Evolutionary conservation across 768 basidiomycete species (phyloP).

Genomic region (Serendipita vermifera): DNA sequence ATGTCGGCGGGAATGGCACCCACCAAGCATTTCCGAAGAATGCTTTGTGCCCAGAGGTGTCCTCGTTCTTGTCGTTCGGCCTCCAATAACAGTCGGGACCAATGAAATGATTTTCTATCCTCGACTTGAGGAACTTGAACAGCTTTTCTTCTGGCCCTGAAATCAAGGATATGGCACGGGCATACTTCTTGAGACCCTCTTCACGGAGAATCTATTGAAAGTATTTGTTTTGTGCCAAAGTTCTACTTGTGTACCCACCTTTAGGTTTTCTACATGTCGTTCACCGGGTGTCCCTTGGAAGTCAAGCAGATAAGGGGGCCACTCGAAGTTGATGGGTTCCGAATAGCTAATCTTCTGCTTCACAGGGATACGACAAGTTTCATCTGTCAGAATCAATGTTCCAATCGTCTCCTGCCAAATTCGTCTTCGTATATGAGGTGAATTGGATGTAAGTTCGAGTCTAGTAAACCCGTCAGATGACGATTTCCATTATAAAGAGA

Average conservation of each 20-base stretch:
- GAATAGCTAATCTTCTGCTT: conserved; percentile 46
- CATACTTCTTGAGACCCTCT: conserved; percentile 45
- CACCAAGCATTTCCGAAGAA: conserved; percentile 69
- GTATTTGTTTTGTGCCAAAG: background rate
- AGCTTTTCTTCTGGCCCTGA: conserved; percentile 37
- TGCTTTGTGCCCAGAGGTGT: conserved; percentile 28
- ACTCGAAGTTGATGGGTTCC: conserved; percentile 42
- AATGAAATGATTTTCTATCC: conserved; percentile 43
- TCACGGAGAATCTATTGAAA: conserved; percentile 55
- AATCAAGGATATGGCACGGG: conserved; percentile 35
- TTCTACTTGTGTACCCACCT: conserved; percentile 31
- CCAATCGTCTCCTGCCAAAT: conserved; percentile 73
- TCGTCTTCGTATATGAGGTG: conserved; percentile 49
- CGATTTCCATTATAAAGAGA: conserved; percentile 9
- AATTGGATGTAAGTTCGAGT: conserved; percentile 42
- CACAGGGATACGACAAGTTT: conserved; percentile 45
- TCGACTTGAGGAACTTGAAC: conserved; percentile 35
- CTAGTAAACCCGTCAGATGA: conserved; percentile 23
- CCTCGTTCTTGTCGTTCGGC: conserved; percentile 11
- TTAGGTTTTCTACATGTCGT: conserved; percentile 64
- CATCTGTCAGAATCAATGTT: conserved; percentile 47
- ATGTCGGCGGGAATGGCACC: conserved; percentile 64
- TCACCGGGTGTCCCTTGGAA: conserved; percentile 55
- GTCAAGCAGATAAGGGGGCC: conserved; percentile 54
- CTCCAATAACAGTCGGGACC: conserved; percentile 70